Evolutionary conservation across 768 basidiomycete genomes (phyloP).

Genomic region (Nidularia pulvinata): DNA sequence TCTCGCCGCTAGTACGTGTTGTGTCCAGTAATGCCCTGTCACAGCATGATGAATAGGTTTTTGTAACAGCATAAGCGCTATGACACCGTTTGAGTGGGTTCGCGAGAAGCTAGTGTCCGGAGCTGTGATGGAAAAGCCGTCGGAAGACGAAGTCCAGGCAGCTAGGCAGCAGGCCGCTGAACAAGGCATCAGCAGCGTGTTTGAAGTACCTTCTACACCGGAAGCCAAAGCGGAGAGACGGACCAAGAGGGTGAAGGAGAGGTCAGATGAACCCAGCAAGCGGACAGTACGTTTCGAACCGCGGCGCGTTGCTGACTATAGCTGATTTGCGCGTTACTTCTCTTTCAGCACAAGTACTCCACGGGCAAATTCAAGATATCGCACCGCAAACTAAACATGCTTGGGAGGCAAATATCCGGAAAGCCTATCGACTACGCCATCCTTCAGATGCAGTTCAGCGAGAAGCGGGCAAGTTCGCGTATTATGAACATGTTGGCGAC

Average conservation of each 20-base stretch:
- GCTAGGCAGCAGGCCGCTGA: constrained; percentile 42
- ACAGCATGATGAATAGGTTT: too few relatives aligned
- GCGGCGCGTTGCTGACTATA: background rate
- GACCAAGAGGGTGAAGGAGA: background rate
- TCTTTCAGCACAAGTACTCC: constrained; percentile 83
- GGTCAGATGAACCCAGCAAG: background rate
- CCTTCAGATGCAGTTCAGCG: constrained; percentile 94
- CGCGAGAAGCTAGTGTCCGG: constrained; percentile 54
- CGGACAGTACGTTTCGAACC: background rate
- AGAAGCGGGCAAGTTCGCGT: constrained; percentile 85
- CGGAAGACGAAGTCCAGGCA: constrained; percentile 42
- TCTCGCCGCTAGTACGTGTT: background rate
- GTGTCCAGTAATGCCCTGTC: background rate
- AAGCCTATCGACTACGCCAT: constrained; percentile 96
- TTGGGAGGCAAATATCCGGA: constrained; percentile 85
- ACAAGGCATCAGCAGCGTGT: constrained; percentile 47
- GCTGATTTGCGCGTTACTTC: background rate
- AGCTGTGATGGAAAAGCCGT: constrained; percentile 36
- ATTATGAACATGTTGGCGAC: constrained; percentile 89
- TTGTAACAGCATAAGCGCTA: constrained; percentile 28
- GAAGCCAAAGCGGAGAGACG: background rate
- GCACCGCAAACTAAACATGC: constrained; percentile 88
- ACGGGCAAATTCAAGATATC: constrained; percentile 95
- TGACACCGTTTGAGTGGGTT: constrained; percentile 65
- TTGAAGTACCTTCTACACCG: constrained; percentile 31